A percentile compares a stretch with the other conserved stretches of the same genome.
These are phyloP conservation scores for Exutisphaerella laricina DNA, from an alignment of 2,329 filamentous ascomycete genomes.

Conservation along the genomic window DNA sequence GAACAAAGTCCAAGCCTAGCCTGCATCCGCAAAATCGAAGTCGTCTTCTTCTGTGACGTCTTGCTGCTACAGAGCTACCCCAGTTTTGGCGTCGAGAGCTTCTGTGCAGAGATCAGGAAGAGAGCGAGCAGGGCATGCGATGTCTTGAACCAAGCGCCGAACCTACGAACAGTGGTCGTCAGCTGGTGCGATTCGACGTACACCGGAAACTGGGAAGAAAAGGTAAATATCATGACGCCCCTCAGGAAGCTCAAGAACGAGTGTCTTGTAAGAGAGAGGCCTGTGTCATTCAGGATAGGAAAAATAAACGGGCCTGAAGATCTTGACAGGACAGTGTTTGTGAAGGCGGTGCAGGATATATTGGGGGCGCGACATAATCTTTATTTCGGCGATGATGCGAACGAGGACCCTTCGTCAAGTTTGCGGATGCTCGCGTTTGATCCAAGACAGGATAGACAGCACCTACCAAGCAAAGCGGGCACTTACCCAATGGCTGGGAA, in stretches of 20 bases:
- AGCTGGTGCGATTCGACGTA: constrained; percentile 32
- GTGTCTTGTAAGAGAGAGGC: constrained; percentile 3
- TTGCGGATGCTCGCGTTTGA: constrained; percentile 29
- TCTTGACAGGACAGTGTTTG: constrained; percentile 20
- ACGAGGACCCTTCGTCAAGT: constrained; percentile 9
- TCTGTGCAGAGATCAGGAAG: constrained; percentile 30
- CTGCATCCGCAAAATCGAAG: constrained; percentile 28
- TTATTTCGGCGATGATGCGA: constrained; percentile 9
- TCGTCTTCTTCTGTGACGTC: constrained; percentile 33
- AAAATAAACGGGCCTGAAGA: constrained; percentile 24
- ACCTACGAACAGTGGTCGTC: constrained; percentile 25
- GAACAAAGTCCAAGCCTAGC: constrained; percentile 19
- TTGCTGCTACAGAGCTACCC: constrained; percentile 31
- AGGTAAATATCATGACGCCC: constrained; percentile 26
- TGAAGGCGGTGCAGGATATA: constrained; percentile 20
- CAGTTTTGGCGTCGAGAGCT: constrained; percentile 26
- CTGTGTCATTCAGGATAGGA: constrained; percentile 25
- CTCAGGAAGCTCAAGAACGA: constrained; percentile 16
- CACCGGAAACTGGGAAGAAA: constrained; percentile 25
- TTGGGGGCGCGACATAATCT: constrained; percentile 15
- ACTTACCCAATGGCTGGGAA: constrained; percentile 6
- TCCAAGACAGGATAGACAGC: constrained; percentile 22
- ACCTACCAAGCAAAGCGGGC: constrained; percentile 9
- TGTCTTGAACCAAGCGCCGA: constrained; percentile 23
- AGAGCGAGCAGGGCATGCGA: constrained; percentile 28